These are phyloP conservation scores for Globisporangium abappressorium DNA, from an alignment of 352 stramenopile genomes.

Conservation along the genomic window DNA sequence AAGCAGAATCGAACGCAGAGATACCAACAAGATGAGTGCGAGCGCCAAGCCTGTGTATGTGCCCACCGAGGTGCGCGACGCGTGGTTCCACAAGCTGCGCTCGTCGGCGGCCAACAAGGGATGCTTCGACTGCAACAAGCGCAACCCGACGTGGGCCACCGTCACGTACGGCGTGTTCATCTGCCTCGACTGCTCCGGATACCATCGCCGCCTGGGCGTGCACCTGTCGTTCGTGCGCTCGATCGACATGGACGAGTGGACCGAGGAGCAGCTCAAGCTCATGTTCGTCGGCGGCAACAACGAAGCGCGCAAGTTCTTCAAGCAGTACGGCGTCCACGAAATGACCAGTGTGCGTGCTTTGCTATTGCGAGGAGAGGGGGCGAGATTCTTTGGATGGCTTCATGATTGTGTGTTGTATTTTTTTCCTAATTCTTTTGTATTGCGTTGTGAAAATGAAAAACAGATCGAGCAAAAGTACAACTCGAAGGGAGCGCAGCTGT, in stretches of 20 bases:
- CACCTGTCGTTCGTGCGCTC: constrained; percentile 95
- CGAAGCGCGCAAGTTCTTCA: constrained; percentile 93
- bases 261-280: constrained; percentile 89
- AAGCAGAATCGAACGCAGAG: constrained; percentile 8
- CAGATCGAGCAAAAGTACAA: constrained; percentile 92
- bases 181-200: constrained; percentile 93
- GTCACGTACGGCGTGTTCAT: constrained; percentile 96
- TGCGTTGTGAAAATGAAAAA: not conserved
- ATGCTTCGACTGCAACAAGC: constrained; percentile 96
- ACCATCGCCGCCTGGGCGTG: constrained; percentile 92
- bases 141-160: constrained; percentile 94
- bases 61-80: constrained; percentile 66
- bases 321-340: constrained; percentile 84
- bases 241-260: constrained; percentile 96
- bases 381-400: not conserved
- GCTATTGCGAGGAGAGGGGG: not conserved
- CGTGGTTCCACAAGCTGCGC: constrained; percentile 86
- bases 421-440: not conserved
- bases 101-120: constrained; percentile 77
- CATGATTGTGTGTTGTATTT: not conserved
- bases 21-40: constrained; percentile 24
- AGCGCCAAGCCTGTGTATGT: constrained; percentile 68
- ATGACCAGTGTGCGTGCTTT: constrained; percentile 72
- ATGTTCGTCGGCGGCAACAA: constrained; percentile 94
- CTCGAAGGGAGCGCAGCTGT: constrained; percentile 86